Evolutionary conservation across 1,284 basidiomycete species (phyloP).

Genomic region (Volvariella volvacea): DNA sequence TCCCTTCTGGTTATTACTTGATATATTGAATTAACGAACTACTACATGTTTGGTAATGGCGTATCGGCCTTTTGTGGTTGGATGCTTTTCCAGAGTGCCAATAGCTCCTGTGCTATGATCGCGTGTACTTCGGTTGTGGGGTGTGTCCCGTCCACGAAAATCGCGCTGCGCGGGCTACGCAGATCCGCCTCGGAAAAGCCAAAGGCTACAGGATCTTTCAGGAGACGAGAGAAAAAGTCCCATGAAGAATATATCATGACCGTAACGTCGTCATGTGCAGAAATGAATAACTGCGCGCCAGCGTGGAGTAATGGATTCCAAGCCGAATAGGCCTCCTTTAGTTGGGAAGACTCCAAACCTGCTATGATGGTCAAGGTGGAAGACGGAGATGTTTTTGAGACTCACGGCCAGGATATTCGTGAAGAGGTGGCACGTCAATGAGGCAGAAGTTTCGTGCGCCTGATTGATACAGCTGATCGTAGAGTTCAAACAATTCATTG

Average conservation of each 20-base stretch:
- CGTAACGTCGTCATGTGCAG: conserved; percentile 34
- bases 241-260: conserved; percentile 44
- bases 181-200: conserved; percentile 31
- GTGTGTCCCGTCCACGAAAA: conserved; percentile 48
- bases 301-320: conserved; percentile 41
- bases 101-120: conserved; percentile 29
- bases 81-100: no score
- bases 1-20: no score
- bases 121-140: conserved; percentile 39
- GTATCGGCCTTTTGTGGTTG: no score
- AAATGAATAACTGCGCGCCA: conserved; percentile 27
- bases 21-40: no score
- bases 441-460: conserved; percentile 60
- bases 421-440: conserved; percentile 54
- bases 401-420: conserved; percentile 40
- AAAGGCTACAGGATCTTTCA: conserved; percentile 36
- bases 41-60: no score
- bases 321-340: conserved; percentile 2
- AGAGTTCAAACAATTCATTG: conserved; percentile 33
- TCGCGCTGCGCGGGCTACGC: conserved; percentile 22
- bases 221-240: conserved; percentile 36
- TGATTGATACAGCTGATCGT: conserved; percentile 39
- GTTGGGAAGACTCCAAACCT: no score
- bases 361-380: no score
- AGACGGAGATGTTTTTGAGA: no score